These are phyloP conservation scores for Diacronema lutheri DNA, from an alignment of 78 protist genomes.

Conservation along the genomic window DNA sequence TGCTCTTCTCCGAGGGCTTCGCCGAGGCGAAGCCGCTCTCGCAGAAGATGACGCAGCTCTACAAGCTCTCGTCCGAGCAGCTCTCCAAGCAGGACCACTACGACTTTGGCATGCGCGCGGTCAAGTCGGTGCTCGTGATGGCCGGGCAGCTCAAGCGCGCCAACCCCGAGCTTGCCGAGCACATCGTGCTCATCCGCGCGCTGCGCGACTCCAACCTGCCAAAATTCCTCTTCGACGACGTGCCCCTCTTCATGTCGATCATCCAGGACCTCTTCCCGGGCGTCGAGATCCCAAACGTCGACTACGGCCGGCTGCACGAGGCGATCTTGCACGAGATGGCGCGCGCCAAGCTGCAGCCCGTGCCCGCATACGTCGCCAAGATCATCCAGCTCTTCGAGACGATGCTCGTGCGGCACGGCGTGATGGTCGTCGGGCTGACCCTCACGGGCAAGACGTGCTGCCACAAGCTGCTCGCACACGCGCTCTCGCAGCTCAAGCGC, in stretches of 20 bases:
- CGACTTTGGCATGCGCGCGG: constrained; percentile 90
- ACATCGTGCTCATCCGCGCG: constrained; percentile 67
- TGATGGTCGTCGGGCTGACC: constrained; percentile 84
- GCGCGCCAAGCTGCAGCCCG: not conserved
- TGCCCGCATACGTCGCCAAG: constrained; percentile 31
- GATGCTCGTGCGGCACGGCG: constrained; percentile 75
- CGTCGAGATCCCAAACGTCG: constrained; percentile 57
- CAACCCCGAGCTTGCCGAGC: constrained; percentile 37
- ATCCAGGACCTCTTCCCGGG: constrained; percentile 83
- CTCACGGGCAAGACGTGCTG: constrained; percentile 60
- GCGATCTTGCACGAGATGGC: constrained; percentile 36
- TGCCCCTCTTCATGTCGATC: constrained; percentile 77
- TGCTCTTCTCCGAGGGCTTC: constrained; percentile 81
- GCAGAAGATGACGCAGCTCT: constrained; percentile 65
- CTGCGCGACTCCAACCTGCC: constrained; percentile 76
- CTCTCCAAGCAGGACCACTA: constrained; percentile 83
- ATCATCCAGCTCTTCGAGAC: constrained; percentile 74
- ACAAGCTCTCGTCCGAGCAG: constrained; percentile 76
- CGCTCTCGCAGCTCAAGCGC: constrained; percentile 31
- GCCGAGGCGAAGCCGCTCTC: constrained; percentile 60
- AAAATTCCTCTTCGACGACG: constrained; percentile 74
- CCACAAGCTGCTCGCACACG: not conserved
- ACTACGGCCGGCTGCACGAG: constrained; percentile 55
- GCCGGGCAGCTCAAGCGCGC: constrained; percentile 75
- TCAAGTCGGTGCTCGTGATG: constrained; percentile 79